Evolutionary conservation across 306 rosid species (phyloP), one percentile per base, ranked within the genome.

Genomic region (Crotalaria pallida): DNA sequence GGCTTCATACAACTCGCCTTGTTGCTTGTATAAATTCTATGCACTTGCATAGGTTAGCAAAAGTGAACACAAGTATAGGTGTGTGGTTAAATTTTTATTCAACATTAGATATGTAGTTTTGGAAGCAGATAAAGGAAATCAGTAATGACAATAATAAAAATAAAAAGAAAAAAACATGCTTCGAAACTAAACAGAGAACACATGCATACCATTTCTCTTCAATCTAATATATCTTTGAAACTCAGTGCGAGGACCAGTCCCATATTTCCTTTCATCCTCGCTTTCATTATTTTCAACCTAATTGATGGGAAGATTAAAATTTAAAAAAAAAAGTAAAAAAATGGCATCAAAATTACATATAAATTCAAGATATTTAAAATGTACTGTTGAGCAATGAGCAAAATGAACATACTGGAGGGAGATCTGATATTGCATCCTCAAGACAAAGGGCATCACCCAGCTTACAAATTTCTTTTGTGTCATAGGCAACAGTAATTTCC

Each of bases 201-300:
- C 13, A 19, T 56, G 22, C 86, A 0, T 22, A 82, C 86, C 86
- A 5, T 48, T 71, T 79, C 72, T 83, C 47, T 33, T 72, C 48
- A 76, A 41, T 79, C 84, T 79, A 5, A 83, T 83, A 23, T 53
- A 83, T 61, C 6, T 75, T 8, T 83, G 87, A 67, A 83, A 83
- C 11, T 79, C 84, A 0, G 87, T 76, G n/a, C 75, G 74, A 61
- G 81, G 56, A 22, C 52, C 5, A 4, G 79, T 56, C 4, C 74
- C 82, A 7, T 83, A 79, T 12, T 23, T 76, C 43, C 56, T 83
- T 45, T 75, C 79, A 61, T 83, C 79, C 22, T 31, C 44, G 6
- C 67, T 43, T 56, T 79, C 82, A 48, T 75, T 68, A 67, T 79
- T 83, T 33, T 56, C 1, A 40, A 72, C 74, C 84, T 83, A 27